phyloP scores from a whole-genome alignment of 2,329 filamentous ascomycete genomes.

The Cercospora citrullina region DNA sequence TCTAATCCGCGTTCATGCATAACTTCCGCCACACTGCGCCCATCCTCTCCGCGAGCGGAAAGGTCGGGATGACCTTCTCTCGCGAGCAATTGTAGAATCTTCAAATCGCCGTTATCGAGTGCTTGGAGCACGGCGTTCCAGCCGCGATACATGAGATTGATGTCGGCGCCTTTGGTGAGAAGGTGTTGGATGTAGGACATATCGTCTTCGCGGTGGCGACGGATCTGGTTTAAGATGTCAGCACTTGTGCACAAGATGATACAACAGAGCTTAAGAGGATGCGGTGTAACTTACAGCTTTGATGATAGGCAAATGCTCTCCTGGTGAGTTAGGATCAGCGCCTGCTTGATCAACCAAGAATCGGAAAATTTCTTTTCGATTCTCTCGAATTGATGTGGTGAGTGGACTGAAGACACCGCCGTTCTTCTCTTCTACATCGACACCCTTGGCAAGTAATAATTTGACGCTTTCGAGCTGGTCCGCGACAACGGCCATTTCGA shows the following conservation, averaged over 20 bases:
- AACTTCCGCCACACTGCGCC: slow-evolving; percentile 58
- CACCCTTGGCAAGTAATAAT: slow-evolving; percentile 62
- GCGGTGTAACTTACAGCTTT: slow-evolving; percentile 53
- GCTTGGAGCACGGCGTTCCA: slow-evolving; percentile 68
- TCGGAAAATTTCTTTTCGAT: slow-evolving; percentile 59
- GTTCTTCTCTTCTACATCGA: slow-evolving; percentile 70
- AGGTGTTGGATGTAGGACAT: slow-evolving; percentile 63
- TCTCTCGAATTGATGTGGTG: slow-evolving; percentile 66
- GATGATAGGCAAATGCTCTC: slow-evolving; percentile 70
- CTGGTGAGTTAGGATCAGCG: slow-evolving; percentile 66
- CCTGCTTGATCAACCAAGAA: slow-evolving; percentile 60
- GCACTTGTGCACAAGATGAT: too few species aligned
- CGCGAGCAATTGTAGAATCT: slow-evolving; percentile 56
- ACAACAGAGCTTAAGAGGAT: too few species aligned
- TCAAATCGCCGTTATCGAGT: slow-evolving; percentile 62
- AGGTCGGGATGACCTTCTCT: slow-evolving; percentile 55
- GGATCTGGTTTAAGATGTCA: slow-evolving; percentile 50
- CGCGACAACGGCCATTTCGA: slow-evolving; percentile 67
- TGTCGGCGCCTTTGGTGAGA: slow-evolving; percentile 63
- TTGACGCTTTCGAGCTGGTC: slow-evolving; percentile 68
- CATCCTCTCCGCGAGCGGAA: slow-evolving; percentile 55
- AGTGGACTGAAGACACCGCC: slow-evolving; percentile 71
- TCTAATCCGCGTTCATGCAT: slow-evolving; percentile 60
- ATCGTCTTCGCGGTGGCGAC: slow-evolving; percentile 58
- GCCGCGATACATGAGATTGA: slow-evolving; percentile 66